Evolutionary conservation across 768 basidiomycete genomes (phyloP).

Genomic region (Russula olivacea): DNA sequence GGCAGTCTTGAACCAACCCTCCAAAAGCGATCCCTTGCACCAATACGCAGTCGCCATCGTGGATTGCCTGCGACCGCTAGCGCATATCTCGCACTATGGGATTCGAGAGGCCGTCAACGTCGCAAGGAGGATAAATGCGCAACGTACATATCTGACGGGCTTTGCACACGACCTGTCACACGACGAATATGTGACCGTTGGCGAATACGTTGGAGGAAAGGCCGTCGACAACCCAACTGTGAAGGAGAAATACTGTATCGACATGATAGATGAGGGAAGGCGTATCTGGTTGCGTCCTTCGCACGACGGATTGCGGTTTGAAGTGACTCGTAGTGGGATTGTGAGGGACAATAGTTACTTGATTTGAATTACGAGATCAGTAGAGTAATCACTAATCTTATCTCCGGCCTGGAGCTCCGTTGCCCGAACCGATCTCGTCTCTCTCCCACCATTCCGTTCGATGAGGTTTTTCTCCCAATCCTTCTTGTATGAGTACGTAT

Average conservation of each 20-base stretch:
- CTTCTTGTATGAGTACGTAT: slow-evolving; percentile 50
- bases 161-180: slow-evolving; percentile 75
- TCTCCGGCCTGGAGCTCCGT: not conserved
- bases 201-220: slow-evolving; percentile 43
- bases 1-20: slow-evolving; percentile 39
- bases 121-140: slow-evolving; percentile 52
- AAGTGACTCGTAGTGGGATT: slow-evolving; percentile 39
- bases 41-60: slow-evolving; percentile 57
- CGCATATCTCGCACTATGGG: slow-evolving; percentile 78
- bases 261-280: slow-evolving; percentile 43
- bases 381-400: slow-evolving; percentile 6
- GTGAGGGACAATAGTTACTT: slow-evolving; percentile 50
- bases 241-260: slow-evolving; percentile 40
- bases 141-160: slow-evolving; percentile 65
- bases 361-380: slow-evolving; percentile 1
- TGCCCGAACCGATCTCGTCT: not conserved
- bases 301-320: slow-evolving; percentile 64
- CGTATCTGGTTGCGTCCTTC: slow-evolving; percentile 62
- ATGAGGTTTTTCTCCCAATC: slow-evolving; percentile 54
- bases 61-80: slow-evolving; percentile 63
- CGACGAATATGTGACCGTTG: slow-evolving; percentile 66
- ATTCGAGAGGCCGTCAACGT: slow-evolving; percentile 54
- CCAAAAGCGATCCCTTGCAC: slow-evolving; percentile 26
- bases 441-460: slow-evolving; percentile 35
- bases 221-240: slow-evolving; percentile 28